These are phyloP conservation scores for Salmacisia buchloeana DNA, from an alignment of 1,284 basidiomycete genomes.

Conservation along the genomic window DNA sequence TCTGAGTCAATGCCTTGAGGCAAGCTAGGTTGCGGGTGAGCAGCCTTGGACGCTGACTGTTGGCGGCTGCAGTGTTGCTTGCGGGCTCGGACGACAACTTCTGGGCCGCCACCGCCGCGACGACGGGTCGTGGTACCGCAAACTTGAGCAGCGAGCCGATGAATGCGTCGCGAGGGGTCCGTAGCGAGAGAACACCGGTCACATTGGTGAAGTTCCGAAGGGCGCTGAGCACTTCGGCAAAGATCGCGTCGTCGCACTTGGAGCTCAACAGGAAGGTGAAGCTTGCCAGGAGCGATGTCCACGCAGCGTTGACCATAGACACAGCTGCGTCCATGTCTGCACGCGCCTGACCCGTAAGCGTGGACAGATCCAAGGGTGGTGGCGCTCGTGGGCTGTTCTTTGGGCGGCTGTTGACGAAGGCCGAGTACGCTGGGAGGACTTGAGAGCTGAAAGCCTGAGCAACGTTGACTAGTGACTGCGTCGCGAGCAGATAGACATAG, in stretches of 20 bases:
- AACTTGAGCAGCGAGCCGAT: conserved; percentile 78
- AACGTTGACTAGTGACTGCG: conserved; percentile 80
- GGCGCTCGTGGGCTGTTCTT: conserved; percentile 66
- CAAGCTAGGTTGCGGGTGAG: conserved; percentile 86
- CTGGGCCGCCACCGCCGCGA: conserved; percentile 72
- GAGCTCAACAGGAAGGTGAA: conserved; percentile 82
- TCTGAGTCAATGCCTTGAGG: conserved; percentile 72
- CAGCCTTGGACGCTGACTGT: conserved; percentile 54
- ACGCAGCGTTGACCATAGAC: conserved; percentile 13
- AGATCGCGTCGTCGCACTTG: conserved; percentile 78
- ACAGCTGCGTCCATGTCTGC: background rate
- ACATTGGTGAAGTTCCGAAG: conserved; percentile 80
- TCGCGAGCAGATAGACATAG: conserved; percentile 82
- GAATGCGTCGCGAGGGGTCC: conserved; percentile 86
- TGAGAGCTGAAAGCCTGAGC: conserved; percentile 78
- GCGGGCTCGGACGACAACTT: background rate
- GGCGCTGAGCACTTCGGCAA: conserved; percentile 72
- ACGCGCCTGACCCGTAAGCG: background rate
- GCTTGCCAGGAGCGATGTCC: conserved; percentile 12
- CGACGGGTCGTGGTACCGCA: conserved; percentile 78
- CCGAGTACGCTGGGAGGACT: conserved; percentile 64
- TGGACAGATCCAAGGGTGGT: conserved; percentile 63
- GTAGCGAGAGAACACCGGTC: conserved; percentile 76
- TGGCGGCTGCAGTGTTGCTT: background rate
- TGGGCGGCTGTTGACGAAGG: conserved; percentile 59